These are phyloP conservation scores for Cyberlindnera meyerae DNA, from an alignment of 805 yeast species.

Conservation along the genomic window DNA sequence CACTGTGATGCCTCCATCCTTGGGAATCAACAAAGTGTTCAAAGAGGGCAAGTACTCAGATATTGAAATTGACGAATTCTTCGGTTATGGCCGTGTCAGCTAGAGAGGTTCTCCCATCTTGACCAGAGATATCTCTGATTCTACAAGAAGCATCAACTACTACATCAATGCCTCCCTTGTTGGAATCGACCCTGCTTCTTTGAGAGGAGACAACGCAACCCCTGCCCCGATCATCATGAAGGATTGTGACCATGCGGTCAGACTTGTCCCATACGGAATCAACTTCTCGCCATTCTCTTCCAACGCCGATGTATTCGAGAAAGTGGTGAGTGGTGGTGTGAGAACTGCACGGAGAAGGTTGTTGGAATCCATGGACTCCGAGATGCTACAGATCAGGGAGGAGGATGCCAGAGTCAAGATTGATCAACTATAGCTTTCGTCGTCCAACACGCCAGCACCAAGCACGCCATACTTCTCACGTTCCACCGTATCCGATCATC, in stretches of 20 bases:
- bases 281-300: slow-evolving; percentile 21
- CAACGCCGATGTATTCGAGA: too few species aligned
- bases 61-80: slow-evolving; percentile 28
- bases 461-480: too few species aligned
- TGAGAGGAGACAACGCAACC: slow-evolving; percentile 18
- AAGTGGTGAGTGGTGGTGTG: too few species aligned
- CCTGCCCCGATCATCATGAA: slow-evolving; percentile 29
- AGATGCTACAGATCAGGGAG: too few species aligned
- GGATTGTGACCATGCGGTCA: slow-evolving; percentile 32
- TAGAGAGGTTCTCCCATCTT: slow-evolving; percentile 49
- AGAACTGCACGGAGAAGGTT: too few species aligned
- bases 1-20: slow-evolving; percentile 36
- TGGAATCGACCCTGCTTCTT: slow-evolving; percentile 33
- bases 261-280: slow-evolving; percentile 39
- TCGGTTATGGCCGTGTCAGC: slow-evolving; percentile 48
- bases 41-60: slow-evolving; percentile 28
- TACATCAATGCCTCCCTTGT: slow-evolving; percentile 54
- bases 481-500: slow-evolving; percentile 17
- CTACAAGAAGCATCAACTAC: slow-evolving; percentile 44
- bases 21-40: slow-evolving; percentile 32
- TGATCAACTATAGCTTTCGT: slow-evolving; percentile 6
- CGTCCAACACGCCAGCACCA: too few species aligned
- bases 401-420: slow-evolving; percentile 16
- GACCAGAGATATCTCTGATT: slow-evolving; percentile 45
- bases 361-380: too few species aligned